Evolutionary conservation across 495 filamentous ascomycete genomes (phyloP).

Genomic region (Daldinia bambusicola): DNA sequence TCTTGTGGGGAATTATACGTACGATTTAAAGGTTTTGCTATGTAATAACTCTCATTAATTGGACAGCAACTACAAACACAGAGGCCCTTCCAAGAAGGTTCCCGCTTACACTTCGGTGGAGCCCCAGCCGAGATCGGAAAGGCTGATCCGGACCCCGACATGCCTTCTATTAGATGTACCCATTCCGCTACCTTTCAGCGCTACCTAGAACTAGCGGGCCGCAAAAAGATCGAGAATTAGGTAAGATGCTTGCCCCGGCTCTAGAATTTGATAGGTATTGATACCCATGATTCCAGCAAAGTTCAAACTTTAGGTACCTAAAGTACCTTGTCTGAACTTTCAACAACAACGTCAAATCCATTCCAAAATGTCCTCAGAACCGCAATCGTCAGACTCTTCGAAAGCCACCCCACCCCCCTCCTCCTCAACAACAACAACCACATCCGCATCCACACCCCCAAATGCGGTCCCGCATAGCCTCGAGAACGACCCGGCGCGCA

Average conservation of each 20-base stretch:
- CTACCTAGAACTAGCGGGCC: conserved; percentile 6
- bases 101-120: conserved; percentile 12
- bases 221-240: conserved; percentile 1
- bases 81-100: too few species aligned
- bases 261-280: background rate
- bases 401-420: conserved; percentile 9
- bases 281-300: background rate
- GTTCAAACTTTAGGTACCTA: background rate
- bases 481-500: conserved; percentile 61
- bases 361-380: conserved; percentile 39
- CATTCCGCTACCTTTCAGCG: background rate
- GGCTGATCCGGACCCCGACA: conserved; percentile 2
- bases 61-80: background rate
- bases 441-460: conserved; percentile 5
- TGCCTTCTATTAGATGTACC: too few species aligned
- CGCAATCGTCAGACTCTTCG: conserved; percentile 28
- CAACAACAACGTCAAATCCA: conserved; percentile 1
- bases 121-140: conserved; percentile 34
- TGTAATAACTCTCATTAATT: background rate
- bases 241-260: background rate
- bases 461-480: conserved; percentile 45
- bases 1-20: conserved; percentile 25
- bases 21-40: conserved; percentile 1
- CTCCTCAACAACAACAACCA: background rate
- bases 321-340: background rate